phyloP scores from a whole-genome alignment of 1,284 basidiomycete species.

The Irpex sp. region DNA sequence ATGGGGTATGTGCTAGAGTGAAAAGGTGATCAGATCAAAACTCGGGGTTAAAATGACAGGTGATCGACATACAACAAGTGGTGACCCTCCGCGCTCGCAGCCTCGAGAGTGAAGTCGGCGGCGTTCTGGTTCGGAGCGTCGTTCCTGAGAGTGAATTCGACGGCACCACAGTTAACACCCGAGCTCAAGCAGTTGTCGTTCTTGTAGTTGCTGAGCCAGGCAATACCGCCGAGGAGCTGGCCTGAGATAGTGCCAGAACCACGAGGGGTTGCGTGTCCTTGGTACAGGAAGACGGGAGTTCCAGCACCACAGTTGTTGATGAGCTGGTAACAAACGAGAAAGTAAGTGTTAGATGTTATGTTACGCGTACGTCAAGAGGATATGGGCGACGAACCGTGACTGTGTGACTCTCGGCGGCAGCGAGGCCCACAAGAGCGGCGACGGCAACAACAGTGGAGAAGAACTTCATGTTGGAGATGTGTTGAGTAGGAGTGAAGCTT shows the following conservation, averaged over 20 bases:
- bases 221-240: constrained; percentile 7
- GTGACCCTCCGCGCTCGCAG: neutral
- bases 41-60: neutral
- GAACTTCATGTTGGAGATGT: neutral
- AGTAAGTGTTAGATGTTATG: neutral
- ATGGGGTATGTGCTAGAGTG: constrained; percentile 1
- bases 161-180: constrained; percentile 8
- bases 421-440: neutral
- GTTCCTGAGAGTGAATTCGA: constrained; percentile 7
- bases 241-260: neutral
- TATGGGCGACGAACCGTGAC: neutral
- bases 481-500: too few relatives aligned
- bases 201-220: constrained; percentile 7
- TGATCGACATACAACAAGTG: constrained; percentile 1
- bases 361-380: neutral
- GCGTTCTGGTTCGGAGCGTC: constrained; percentile 8
- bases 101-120: constrained; percentile 5
- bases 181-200: constrained; percentile 9
- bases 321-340: neutral
- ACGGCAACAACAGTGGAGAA: neutral
- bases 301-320: neutral
- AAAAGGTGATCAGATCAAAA: neutral
- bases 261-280: neutral
- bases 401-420: neutral
- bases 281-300: neutral